Evolutionary conservation across 2,329 filamentous ascomycete species (phyloP).

Genomic region (Aspergillus fijiensis): DNA sequence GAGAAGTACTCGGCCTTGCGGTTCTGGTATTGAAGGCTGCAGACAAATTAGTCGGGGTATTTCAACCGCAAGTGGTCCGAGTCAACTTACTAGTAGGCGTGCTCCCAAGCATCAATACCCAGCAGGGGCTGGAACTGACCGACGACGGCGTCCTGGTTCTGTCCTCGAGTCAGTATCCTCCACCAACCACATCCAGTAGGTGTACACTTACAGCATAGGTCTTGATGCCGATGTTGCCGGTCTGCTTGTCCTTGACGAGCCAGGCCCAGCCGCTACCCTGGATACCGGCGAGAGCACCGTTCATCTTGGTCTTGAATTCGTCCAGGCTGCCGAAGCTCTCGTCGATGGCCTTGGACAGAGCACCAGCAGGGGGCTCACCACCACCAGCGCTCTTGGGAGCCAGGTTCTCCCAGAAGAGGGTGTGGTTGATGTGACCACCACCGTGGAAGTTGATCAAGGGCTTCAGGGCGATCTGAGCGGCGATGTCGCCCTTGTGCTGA

Average conservation of each 20-base stretch:
- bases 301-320: conserved; percentile 63
- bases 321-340: conserved; percentile 59
- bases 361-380: conserved; percentile 61
- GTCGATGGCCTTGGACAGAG: conserved; percentile 59
- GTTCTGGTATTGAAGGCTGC: conserved; percentile 86
- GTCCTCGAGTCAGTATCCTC: too few relatives aligned
- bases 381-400: conserved; percentile 62
- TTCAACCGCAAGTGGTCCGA: neutral
- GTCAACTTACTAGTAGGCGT: conserved; percentile 74
- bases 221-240: conserved; percentile 56
- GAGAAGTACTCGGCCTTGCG: conserved; percentile 94
- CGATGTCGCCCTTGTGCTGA: conserved; percentile 54
- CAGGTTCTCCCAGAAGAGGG: conserved; percentile 67
- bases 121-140: conserved; percentile 79
- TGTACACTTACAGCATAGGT: conserved; percentile 59
- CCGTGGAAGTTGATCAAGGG: conserved; percentile 65
- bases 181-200: neutral
- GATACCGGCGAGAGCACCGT: conserved; percentile 62
- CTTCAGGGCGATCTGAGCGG: conserved; percentile 59
- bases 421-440: conserved; percentile 63
- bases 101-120: conserved; percentile 94
- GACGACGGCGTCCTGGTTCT: conserved; percentile 85
- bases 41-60: conserved; percentile 22
- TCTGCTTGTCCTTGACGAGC: conserved; percentile 63
- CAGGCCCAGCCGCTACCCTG: conserved; percentile 66